Percentiles rank a stretch among this genome's conserved stretches.
These are phyloP conservation scores for Scheffersomyces ergatensis DNA, from an alignment of 805 yeast genomes.

Conservation along the genomic window DNA sequence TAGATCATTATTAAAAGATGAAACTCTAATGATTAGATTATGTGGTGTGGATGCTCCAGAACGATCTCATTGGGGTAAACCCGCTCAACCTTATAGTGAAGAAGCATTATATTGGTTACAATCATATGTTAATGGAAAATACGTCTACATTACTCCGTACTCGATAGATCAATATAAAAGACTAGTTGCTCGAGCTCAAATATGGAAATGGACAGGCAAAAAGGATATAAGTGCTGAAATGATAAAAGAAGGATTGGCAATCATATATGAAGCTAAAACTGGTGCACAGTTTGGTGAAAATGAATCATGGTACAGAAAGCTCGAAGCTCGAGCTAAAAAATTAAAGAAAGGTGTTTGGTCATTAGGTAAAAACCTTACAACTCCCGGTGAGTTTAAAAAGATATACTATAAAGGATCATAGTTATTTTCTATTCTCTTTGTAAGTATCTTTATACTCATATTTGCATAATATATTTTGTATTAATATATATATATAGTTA, in stretches of 20 bases:
- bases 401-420: slow-evolving; percentile 21
- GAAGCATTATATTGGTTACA: slow-evolving; percentile 84
- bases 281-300: slow-evolving; percentile 86
- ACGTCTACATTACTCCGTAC: slow-evolving; percentile 74
- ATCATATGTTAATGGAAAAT: slow-evolving; percentile 59
- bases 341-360: slow-evolving; percentile 70
- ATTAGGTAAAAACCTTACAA: slow-evolving; percentile 45
- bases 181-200: slow-evolving; percentile 77
- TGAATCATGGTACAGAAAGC: slow-evolving; percentile 55
- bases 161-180: slow-evolving; percentile 86
- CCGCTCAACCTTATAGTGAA: slow-evolving; percentile 82
- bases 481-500: no score
- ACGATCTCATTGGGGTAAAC: slow-evolving; percentile 88
- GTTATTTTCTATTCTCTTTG: no score
- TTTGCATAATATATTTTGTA: not conserved
- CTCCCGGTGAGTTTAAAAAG: slow-evolving; percentile 81
- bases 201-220: slow-evolving; percentile 54
- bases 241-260: slow-evolving; percentile 79
- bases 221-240: slow-evolving; percentile 85
- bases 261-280: slow-evolving; percentile 79
- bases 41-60: slow-evolving; percentile 98
- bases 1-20: slow-evolving; percentile 47
- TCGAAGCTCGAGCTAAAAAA: slow-evolving; percentile 60
- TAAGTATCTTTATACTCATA: not conserved
- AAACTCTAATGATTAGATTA: slow-evolving; percentile 77